Conservation (phyloP, 768 basidiomycete genomes). For the Serendipita vermifera region DNA sequence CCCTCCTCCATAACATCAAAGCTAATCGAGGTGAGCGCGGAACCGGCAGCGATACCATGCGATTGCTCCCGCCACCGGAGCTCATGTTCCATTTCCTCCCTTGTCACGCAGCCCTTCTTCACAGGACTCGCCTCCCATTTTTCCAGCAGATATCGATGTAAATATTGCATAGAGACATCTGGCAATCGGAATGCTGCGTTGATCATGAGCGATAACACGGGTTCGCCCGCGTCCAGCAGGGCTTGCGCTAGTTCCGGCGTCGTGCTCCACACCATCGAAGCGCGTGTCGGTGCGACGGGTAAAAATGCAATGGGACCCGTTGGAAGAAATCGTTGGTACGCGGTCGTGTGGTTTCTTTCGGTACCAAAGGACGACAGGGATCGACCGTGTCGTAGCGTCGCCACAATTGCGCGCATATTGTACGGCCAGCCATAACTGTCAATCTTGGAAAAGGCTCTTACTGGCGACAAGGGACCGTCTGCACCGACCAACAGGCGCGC, state of each 20-base stretch:
- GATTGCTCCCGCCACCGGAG: slow-evolving; percentile 61
- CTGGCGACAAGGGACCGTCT: slow-evolving; percentile 91
- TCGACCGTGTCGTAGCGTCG: slow-evolving; percentile 69
- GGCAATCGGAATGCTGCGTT: slow-evolving; percentile 87
- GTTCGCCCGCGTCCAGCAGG: slow-evolving; percentile 50
- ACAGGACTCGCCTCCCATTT: slow-evolving; percentile 28
- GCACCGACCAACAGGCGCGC: slow-evolving; percentile 82
- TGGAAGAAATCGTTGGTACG: slow-evolving; percentile 88
- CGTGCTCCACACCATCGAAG: slow-evolving; percentile 93
- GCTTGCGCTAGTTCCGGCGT: slow-evolving; percentile 60
- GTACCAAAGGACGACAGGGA: slow-evolving; percentile 36
- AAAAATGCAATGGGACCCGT: slow-evolving; percentile 94
- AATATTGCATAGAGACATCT: slow-evolving; percentile 52
- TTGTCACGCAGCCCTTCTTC: slow-evolving; percentile 25
- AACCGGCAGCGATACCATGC: slow-evolving; percentile 49
- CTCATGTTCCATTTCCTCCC: slow-evolving; percentile 42
- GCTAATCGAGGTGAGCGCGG: slow-evolving; percentile 31
- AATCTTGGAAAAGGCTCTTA: slow-evolving; percentile 74
- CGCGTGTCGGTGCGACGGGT: slow-evolving; percentile 61
- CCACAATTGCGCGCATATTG: slow-evolving; percentile 78
- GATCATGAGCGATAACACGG: slow-evolving; percentile 57
- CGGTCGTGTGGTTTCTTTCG: slow-evolving; percentile 49
- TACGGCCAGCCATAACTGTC: slow-evolving; percentile 87
- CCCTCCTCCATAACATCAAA: too few species aligned
- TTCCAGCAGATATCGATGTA: slow-evolving; percentile 49